Percentiles rank a stretch among this genome's conserved stretches.
phyloP scores from a whole-genome alignment of 768 basidiomycete species.

The Crepidotus variabilis region DNA sequence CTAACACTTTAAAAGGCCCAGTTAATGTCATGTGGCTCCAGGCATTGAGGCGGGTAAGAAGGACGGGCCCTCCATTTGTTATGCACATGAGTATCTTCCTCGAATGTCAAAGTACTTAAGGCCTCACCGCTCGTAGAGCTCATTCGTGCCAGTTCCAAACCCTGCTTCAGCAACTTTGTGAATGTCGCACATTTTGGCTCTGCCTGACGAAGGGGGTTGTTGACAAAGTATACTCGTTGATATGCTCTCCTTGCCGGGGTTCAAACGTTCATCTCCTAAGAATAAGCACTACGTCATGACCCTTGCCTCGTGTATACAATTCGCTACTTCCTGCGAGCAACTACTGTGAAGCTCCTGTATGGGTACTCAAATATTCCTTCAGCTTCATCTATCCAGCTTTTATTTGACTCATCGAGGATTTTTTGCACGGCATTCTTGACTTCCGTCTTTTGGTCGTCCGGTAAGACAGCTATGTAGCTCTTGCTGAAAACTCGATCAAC shows the following conservation, averaged over 20 bases:
- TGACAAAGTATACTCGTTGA: too few relatives aligned
- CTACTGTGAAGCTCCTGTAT: slow-evolving; percentile 64
- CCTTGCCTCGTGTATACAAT: too few relatives aligned
- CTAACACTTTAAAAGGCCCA: slow-evolving; percentile 77
- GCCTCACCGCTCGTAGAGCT: slow-evolving; percentile 68
- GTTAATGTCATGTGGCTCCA: too few relatives aligned
- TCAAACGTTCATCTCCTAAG: too few relatives aligned
- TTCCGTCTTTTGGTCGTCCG: slow-evolving; percentile 51
- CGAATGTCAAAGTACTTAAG: slow-evolving; percentile 5
- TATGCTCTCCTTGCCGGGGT: too few relatives aligned
- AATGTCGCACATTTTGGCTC: too few relatives aligned
- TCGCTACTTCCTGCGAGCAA: slow-evolving; percentile 32
- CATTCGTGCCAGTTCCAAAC: slow-evolving; percentile 80
- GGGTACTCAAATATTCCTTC: slow-evolving; percentile 78
- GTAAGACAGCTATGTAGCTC: slow-evolving; percentile 74
- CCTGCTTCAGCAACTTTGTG: too few relatives aligned
- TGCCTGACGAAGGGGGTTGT: too few relatives aligned
- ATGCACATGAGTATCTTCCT: too few relatives aligned
- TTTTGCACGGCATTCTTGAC: slow-evolving; percentile 47
- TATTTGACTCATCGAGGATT: slow-evolving; percentile 57
- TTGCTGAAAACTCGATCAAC: slow-evolving; percentile 75
- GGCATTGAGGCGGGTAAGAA: slow-evolving; percentile 58
- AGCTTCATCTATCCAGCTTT: slow-evolving; percentile 71
- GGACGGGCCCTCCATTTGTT: slow-evolving; percentile 87
- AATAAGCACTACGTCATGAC: too few relatives aligned